phyloP scores from a whole-genome alignment of 768 basidiomycete genomes.

The Boletus reticuloceps region DNA sequence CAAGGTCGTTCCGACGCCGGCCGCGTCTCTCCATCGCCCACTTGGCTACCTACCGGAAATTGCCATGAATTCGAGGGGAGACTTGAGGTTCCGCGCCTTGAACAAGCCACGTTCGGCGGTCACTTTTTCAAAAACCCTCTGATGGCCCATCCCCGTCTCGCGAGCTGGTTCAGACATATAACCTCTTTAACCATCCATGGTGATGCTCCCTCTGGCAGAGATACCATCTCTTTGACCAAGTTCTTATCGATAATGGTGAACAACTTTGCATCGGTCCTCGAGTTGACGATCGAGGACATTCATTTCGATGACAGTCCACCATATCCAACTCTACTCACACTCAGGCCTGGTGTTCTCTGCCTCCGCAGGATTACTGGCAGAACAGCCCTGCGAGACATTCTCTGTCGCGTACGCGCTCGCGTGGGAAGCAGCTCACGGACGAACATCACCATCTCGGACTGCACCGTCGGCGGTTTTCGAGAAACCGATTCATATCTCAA shows the following conservation, averaged over 20 bases:
- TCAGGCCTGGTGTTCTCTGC: background rate
- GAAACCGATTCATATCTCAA: background rate
- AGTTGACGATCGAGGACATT: conserved; percentile 6
- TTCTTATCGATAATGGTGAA: conserved; percentile 6
- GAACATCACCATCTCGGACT: conserved; percentile 3
- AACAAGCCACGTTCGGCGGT: background rate
- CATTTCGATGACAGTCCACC: background rate
- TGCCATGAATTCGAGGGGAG: conserved; percentile 2
- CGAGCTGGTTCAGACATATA: conserved; percentile 1
- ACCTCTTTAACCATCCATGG: conserved; percentile 5
- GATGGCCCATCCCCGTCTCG: conserved; percentile 4
- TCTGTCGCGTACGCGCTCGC: background rate
- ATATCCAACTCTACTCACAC: background rate
- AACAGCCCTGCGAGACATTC: background rate
- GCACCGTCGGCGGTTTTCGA: background rate
- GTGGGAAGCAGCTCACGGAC: background rate
- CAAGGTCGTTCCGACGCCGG: background rate
- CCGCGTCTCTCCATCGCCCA: background rate
- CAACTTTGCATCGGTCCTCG: background rate
- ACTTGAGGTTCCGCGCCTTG: conserved; percentile 2
- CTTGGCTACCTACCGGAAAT: background rate
- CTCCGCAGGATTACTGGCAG: conserved; percentile 1
- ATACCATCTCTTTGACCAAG: background rate
- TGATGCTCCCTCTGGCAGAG: background rate
- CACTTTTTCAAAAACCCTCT: conserved; percentile 7